A percentile compares a stretch with the other conserved stretches of the same genome.
Conservation (phyloP, 1,139 yeast species). For the Zygotorulaspora mrakii region DNA sequence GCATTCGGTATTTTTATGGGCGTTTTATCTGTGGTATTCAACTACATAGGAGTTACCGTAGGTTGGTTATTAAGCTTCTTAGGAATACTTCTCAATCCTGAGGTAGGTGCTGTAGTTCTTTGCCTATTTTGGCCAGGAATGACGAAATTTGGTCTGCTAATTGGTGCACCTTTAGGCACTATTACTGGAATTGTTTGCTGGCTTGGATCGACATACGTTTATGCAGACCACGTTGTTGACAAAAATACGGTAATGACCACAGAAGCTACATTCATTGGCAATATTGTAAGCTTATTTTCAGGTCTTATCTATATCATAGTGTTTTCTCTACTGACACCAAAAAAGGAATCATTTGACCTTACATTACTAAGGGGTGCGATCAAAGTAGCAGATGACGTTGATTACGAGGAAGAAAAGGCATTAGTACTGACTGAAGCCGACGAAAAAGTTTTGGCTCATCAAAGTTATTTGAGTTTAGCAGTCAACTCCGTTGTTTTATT, state of each 20-base stretch:
- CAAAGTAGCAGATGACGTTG: conserved; percentile 40
- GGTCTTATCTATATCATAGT: conserved; percentile 32
- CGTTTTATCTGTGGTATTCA: conserved; percentile 38
- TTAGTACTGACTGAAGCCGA: conserved; percentile 28
- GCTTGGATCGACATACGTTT: conserved; percentile 41
- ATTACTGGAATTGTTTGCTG: conserved; percentile 37
- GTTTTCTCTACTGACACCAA: conserved; percentile 38
- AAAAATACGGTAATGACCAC: conserved; percentile 35
- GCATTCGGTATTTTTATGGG: conserved; percentile 37
- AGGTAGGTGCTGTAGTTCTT: conserved; percentile 39
- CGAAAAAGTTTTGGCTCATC: conserved; percentile 29
- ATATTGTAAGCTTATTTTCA: conserved; percentile 36
- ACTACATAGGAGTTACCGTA: conserved; percentile 38
- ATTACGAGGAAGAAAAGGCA: conserved; percentile 35
- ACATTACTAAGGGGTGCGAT: conserved; percentile 25
- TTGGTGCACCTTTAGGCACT: conserved; percentile 49
- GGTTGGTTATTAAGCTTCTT: conserved; percentile 38
- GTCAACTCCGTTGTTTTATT: conserved; percentile 33
- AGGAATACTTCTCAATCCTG: conserved; percentile 41
- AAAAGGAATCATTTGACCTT: conserved; percentile 30
- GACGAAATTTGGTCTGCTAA: conserved; percentile 33
- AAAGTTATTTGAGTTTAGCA: conserved; percentile 30
- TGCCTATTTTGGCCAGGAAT: conserved; percentile 49
- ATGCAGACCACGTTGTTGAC: conserved; percentile 30
- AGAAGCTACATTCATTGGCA: conserved; percentile 40